Conservation (phyloP, 768 basidiomycete species). For the Psilocybe subaeruginosa region DNA sequence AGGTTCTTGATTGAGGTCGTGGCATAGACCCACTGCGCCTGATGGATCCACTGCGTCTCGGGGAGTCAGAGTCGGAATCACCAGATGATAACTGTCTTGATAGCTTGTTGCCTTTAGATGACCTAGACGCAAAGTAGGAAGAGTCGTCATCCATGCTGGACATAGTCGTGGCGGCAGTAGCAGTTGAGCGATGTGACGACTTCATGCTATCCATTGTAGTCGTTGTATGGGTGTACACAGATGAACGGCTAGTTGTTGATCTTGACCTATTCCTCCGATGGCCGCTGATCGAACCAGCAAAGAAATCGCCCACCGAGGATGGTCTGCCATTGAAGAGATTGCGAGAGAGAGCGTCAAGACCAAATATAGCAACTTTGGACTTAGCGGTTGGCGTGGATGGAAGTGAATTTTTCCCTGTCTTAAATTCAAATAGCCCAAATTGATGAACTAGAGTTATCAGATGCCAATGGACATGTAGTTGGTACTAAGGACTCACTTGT, state of each 20-base stretch:
- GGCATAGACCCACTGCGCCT: slow-evolving; percentile 37
- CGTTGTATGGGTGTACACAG: slow-evolving; percentile 71
- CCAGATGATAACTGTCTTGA: slow-evolving; percentile 45
- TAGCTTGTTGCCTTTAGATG: slow-evolving; percentile 53
- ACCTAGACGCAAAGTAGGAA: slow-evolving; percentile 44
- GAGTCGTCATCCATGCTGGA: slow-evolving; percentile 66
- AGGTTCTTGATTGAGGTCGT: slow-evolving; percentile 30
- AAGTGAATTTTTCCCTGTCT: slow-evolving; percentile 69
- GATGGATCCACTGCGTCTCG: slow-evolving; percentile 34
- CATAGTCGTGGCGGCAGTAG: slow-evolving; percentile 65
- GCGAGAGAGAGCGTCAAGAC: slow-evolving; percentile 87
- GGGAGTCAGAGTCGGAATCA: slow-evolving; percentile 51
- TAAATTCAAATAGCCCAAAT: slow-evolving; percentile 88
- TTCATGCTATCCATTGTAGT: slow-evolving; percentile 69
- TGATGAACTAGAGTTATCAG: slow-evolving; percentile 65
- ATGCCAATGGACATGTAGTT: slow-evolving; percentile 2
- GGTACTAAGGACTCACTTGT: slow-evolving; percentile 69
- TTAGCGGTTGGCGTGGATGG: slow-evolving; percentile 85
- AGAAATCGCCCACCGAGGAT: slow-evolving; percentile 76
- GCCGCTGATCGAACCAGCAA: slow-evolving; percentile 71
- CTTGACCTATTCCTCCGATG: slow-evolving; percentile 70
- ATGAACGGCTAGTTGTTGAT: slow-evolving; percentile 66
- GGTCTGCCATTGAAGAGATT: slow-evolving; percentile 81
- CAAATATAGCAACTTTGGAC: slow-evolving; percentile 85
- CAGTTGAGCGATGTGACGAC: slow-evolving; percentile 73